These are phyloP conservation scores for Sporormia fimetaria DNA, from an alignment of 495 filamentous ascomycete species.

Conservation along the genomic window DNA sequence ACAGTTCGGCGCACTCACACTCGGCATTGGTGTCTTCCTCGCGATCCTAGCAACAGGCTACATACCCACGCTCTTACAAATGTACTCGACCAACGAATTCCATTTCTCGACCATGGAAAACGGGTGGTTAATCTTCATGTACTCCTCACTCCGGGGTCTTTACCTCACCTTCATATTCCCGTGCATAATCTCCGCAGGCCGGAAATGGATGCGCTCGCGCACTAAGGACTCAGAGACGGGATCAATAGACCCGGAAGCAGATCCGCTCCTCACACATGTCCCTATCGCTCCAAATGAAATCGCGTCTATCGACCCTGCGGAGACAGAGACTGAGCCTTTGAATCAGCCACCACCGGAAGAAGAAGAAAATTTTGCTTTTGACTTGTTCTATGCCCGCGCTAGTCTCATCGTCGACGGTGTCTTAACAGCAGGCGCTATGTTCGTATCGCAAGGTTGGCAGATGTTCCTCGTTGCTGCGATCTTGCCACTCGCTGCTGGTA, in stretches of 20 bases:
- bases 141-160: conserved; percentile 41
- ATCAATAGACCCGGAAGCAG: neutral
- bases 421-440: conserved; percentile 41
- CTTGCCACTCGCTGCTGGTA: conserved; percentile 44
- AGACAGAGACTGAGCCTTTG: conserved; percentile 38
- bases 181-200: conserved; percentile 38
- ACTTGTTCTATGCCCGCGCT: conserved; percentile 43
- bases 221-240: neutral
- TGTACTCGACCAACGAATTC: conserved; percentile 41
- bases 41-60: conserved; percentile 47
- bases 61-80: conserved; percentile 32
- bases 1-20: conserved; percentile 42
- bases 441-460: conserved; percentile 41
- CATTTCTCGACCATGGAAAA: conserved; percentile 44
- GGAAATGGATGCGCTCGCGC: conserved; percentile 34
- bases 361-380: conserved; percentile 39
- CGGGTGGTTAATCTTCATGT: conserved; percentile 30
- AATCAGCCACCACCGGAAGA: conserved; percentile 24
- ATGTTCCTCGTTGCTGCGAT: conserved; percentile 41
- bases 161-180: conserved; percentile 47
- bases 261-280: conserved; percentile 9
- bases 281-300: conserved; percentile 16
- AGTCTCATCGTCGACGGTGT: conserved; percentile 42
- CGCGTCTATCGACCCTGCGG: conserved; percentile 33
- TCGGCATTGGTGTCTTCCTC: conserved; percentile 45